Evolutionary conservation across 805 yeast species (phyloP).

Genomic region (Candida oleophila): DNA sequence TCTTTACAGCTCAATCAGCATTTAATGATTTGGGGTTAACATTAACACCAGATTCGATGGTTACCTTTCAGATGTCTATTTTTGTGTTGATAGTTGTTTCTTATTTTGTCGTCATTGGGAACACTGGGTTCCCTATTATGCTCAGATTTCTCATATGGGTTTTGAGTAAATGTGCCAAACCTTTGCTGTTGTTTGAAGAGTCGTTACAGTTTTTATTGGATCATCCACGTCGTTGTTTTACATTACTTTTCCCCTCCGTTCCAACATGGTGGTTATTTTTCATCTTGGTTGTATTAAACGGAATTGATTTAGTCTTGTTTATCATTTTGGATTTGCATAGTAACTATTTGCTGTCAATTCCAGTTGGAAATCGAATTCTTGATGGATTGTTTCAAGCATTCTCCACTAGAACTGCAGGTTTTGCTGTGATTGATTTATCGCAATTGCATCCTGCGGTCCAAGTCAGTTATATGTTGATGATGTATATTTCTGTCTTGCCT

Average conservation of each 20-base stretch:
- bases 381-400: constrained; percentile 90
- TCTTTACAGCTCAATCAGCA: constrained; percentile 75
- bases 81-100: constrained; percentile 63
- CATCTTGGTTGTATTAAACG: constrained; percentile 70
- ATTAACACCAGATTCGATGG: constrained; percentile 78
- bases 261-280: constrained; percentile 95
- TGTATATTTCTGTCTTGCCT: constrained; percentile 96
- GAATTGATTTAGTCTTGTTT: constrained; percentile 76
- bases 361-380: constrained; percentile 67
- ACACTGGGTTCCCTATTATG: constrained; percentile 89
- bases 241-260: constrained; percentile 83
- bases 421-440: constrained; percentile 68
- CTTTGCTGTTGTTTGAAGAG: constrained; percentile 63
- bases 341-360: constrained; percentile 48
- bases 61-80: constrained; percentile 58
- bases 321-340: constrained; percentile 71
- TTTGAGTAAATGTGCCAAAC: constrained; percentile 63
- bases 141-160: constrained; percentile 83
- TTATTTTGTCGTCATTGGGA: constrained; percentile 84
- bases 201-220: constrained; percentile 83
- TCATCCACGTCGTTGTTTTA: constrained; percentile 96
- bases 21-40: constrained; percentile 88
- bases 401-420: constrained; percentile 93
- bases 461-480: constrained; percentile 92
- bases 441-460: constrained; percentile 85